phyloP scores from a whole-genome alignment of 305 asterid genomes.

The Fraxinus angustifolia region DNA sequence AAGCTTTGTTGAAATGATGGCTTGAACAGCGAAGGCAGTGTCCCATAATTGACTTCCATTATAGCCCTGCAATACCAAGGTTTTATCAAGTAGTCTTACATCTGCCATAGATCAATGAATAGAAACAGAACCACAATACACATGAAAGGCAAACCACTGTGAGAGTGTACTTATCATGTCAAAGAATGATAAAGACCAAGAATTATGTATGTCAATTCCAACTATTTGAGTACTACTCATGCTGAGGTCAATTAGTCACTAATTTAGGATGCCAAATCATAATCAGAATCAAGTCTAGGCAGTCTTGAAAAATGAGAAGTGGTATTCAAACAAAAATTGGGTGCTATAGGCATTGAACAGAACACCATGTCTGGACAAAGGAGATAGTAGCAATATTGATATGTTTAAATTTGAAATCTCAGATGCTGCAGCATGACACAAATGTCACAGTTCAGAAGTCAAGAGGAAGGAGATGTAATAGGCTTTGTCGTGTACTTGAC shows the following conservation, averaged over 20 bases:
- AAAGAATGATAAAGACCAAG: background rate
- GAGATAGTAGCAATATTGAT: background rate
- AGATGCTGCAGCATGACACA: background rate
- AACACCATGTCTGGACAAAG: background rate
- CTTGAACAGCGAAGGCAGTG: slow-evolving; percentile 75
- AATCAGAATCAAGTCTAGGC: background rate
- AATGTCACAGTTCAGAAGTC: slow-evolving; percentile 1
- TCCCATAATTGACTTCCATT: slow-evolving; percentile 98
- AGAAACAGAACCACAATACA: background rate
- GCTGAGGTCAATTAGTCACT: background rate
- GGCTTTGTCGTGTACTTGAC: background rate
- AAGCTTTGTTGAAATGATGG: slow-evolving; percentile 63
- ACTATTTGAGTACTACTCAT: slow-evolving; percentile 6
- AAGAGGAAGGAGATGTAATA: slow-evolving; percentile 1
- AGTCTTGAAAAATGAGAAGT: background rate
- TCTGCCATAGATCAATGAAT: slow-evolving; percentile 16
- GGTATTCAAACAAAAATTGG: background rate
- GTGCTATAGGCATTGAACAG: background rate
- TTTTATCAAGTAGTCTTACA: background rate
- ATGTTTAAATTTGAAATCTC: background rate
- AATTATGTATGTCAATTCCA: background rate
- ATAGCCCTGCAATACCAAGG: slow-evolving; percentile 65
- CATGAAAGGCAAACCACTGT: background rate
- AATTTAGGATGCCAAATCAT: background rate
- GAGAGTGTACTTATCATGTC: background rate